A percentile compares a stretch with the other conserved stretches of the same genome.
Conservation (phyloP, 2,329 filamentous ascomycete species). For the Hymenoscyphus occultus region DNA sequence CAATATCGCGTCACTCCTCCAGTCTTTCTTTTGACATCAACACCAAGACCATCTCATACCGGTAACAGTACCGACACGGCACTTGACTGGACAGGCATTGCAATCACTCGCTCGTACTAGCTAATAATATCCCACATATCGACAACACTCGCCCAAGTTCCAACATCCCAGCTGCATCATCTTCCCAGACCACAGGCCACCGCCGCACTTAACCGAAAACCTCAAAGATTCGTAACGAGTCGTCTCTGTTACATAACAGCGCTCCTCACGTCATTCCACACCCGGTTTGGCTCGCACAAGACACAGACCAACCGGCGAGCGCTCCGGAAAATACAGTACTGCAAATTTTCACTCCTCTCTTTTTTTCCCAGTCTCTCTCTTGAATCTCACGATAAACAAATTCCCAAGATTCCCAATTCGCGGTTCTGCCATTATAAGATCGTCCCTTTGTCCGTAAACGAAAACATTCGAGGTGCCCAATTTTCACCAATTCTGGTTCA, state of each 20-base stretch:
- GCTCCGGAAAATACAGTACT: constrained; percentile 6
- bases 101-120: not conserved
- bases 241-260: constrained; percentile 25
- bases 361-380: not conserved
- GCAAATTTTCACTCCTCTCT: constrained; percentile 7
- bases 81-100: no score
- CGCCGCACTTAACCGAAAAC: constrained; percentile 16
- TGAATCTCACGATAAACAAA: constrained; percentile 6
- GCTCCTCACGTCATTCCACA: constrained; percentile 19
- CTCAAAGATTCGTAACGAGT: constrained; percentile 7
- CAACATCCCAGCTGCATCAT: constrained; percentile 1
- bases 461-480: constrained; percentile 1
- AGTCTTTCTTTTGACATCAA: not conserved
- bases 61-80: no score
- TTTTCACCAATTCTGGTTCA: constrained; percentile 2
- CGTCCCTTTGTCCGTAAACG: constrained; percentile 1
- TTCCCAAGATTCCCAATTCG: not conserved
- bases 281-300: constrained; percentile 8
- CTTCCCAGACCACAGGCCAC: not conserved
- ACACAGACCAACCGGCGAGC: constrained; percentile 11
- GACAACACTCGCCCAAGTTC: not conserved
- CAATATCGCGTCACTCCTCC: constrained; percentile 15
- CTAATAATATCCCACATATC: not conserved
- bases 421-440: not conserved
- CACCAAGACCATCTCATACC: no score